These are phyloP conservation scores for Melampsora larici-populina DNA, from an alignment of 1,284 basidiomycete genomes.

Conservation along the genomic window DNA sequence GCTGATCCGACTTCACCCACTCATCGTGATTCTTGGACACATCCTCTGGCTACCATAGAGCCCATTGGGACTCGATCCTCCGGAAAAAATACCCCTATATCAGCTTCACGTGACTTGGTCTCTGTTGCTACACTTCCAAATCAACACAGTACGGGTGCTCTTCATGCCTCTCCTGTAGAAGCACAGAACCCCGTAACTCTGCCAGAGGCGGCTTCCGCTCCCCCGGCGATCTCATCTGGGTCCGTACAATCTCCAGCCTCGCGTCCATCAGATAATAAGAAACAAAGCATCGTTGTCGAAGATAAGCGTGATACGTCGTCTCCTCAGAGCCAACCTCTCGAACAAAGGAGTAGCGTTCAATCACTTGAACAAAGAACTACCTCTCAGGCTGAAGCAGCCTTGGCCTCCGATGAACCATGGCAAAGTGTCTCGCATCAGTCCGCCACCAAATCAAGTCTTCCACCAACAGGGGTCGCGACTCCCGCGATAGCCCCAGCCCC, in stretches of 20 bases:
- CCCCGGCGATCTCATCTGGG: not conserved
- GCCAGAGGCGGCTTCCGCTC: not conserved
- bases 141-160: not conserved
- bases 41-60: not conserved
- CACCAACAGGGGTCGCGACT: not conserved
- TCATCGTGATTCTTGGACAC: conserved; percentile 3
- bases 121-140: not conserved
- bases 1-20: not conserved
- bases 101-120: not conserved
- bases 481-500: not conserved
- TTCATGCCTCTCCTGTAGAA: not conserved
- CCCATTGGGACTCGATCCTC: conserved; percentile 19
- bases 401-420: conserved; percentile 10
- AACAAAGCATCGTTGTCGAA: not conserved
- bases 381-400: not conserved
- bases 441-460: not conserved
- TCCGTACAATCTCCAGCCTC: not conserved
- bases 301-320: not conserved
- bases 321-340: not conserved
- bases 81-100: conserved; percentile 10
- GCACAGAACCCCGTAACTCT: not conserved
- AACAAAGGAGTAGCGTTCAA: not conserved
- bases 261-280: not conserved
- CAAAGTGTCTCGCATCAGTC: conserved; percentile 22
- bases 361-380: not conserved